These are phyloP conservation scores for Cadophora sp. DNA, from an alignment of 2,329 filamentous ascomycete genomes.

Conservation along the genomic window DNA sequence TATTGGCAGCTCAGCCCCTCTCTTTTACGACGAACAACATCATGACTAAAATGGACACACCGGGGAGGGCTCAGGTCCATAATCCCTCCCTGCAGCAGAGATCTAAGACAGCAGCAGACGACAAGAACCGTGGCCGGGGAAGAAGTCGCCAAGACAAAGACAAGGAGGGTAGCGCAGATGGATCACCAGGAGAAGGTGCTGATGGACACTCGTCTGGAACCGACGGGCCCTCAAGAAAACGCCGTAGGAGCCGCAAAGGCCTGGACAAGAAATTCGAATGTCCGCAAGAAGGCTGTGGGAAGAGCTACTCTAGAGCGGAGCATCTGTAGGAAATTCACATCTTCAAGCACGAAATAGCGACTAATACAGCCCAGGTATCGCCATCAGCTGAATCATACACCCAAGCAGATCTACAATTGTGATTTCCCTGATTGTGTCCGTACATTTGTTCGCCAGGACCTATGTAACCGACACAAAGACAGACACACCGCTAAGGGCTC, in stretches of 20 bases:
- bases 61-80: conserved; percentile 35
- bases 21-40: conserved; percentile 37
- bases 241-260: conserved; percentile 76
- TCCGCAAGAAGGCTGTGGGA: conserved; percentile 85
- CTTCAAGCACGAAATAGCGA: not conserved
- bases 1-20: conserved; percentile 40
- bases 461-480: conserved; percentile 85
- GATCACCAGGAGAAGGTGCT: conserved; percentile 36
- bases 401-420: conserved; percentile 94
- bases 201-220: conserved; percentile 43
- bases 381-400: conserved; percentile 94
- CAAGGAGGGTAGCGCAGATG: conserved; percentile 37
- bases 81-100: conserved; percentile 36
- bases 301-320: conserved; percentile 95
- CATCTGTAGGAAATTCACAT: conserved; percentile 72
- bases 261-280: conserved; percentile 86
- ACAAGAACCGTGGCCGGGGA: conserved; percentile 42
- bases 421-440: conserved; percentile 90
- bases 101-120: conserved; percentile 37
- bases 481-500: conserved; percentile 82
- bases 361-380: conserved; percentile 63
- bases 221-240: conserved; percentile 53
- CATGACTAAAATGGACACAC: conserved; percentile 38
- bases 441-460: conserved; percentile 90
- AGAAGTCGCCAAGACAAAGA: conserved; percentile 40